A percentile compares a stretch with the other conserved stretches of the same genome.
Evolutionary conservation across 2,329 filamentous ascomycete species (phyloP).

Genomic region (Aphanoascus verrucosus): DNA sequence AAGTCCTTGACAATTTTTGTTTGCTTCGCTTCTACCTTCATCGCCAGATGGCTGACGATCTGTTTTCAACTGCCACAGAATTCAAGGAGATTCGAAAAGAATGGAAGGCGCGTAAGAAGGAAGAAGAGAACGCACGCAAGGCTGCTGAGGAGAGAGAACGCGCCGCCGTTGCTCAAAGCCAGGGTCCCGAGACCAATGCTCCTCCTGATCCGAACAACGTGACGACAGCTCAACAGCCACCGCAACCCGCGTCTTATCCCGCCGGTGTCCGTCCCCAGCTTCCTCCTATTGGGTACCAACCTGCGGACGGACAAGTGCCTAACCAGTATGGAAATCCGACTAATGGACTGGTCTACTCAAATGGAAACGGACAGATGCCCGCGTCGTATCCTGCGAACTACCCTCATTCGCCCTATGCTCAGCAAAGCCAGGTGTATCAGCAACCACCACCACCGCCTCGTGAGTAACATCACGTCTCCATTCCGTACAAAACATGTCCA

Average conservation of each 20-base stretch:
- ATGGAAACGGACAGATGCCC: slow-evolving; percentile 39
- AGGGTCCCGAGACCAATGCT: slow-evolving; percentile 39
- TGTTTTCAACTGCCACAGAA: slow-evolving; percentile 47
- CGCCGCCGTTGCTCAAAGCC: slow-evolving; percentile 47
- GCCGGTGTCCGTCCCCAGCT: slow-evolving; percentile 52
- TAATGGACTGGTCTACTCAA: slow-evolving; percentile 39
- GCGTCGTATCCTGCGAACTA: slow-evolving; percentile 37
- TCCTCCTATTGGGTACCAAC: slow-evolving; percentile 64
- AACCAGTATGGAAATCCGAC: slow-evolving; percentile 54
- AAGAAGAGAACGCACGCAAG: slow-evolving; percentile 83
- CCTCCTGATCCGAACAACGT: slow-evolving; percentile 39
- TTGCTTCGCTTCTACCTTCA: not conserved
- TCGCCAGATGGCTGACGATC: slow-evolving; percentile 10
- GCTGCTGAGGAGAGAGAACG: slow-evolving; percentile 76
- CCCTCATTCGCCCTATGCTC: slow-evolving; percentile 41
- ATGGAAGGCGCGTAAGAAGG: slow-evolving; percentile 99
- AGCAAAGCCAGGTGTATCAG: slow-evolving; percentile 42
- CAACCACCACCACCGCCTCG: slow-evolving; percentile 26
- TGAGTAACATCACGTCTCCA: slow-evolving; percentile 32
- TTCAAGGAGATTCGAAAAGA: slow-evolving; percentile 99
- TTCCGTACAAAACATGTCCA: slow-evolving; percentile 5
- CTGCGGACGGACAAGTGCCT: slow-evolving; percentile 44
- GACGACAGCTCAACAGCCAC: slow-evolving; percentile 17
- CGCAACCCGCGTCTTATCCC: slow-evolving; percentile 37
- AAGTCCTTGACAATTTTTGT: slow-evolving; percentile 13